Percentiles rank a stretch among this genome's conserved stretches.
phyloP scores from a whole-genome alignment of 768 basidiomycete species.

The Galerina marginata region DNA sequence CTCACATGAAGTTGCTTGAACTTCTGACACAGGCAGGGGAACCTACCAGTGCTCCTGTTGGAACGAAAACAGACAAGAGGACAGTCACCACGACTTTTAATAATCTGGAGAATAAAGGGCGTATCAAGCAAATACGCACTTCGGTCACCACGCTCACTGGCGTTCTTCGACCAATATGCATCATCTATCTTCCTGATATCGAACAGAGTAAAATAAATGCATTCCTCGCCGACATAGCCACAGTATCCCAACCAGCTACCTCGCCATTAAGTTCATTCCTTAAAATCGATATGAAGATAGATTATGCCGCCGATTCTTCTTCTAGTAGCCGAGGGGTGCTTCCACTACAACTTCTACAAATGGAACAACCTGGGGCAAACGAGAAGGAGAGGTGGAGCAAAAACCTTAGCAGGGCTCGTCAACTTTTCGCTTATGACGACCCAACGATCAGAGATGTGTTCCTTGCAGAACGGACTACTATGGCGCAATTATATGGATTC shows the following conservation, averaged over 20 bases:
- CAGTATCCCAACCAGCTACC: slow-evolving; percentile 38
- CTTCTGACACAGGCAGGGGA: slow-evolving; percentile 63
- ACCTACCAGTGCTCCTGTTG: slow-evolving; percentile 70
- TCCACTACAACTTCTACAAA: slow-evolving; percentile 51
- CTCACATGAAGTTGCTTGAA: slow-evolving; percentile 67
- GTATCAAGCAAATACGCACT: slow-evolving; percentile 74
- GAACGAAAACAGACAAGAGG: slow-evolving; percentile 75
- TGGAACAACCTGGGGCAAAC: slow-evolving; percentile 47
- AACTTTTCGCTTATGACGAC: slow-evolving; percentile 60
- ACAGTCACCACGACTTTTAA: slow-evolving; percentile 67
- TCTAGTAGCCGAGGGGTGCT: slow-evolving; percentile 36
- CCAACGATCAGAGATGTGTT: slow-evolving; percentile 63
- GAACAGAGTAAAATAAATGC: slow-evolving; percentile 56
- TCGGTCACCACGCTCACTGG: slow-evolving; percentile 65
- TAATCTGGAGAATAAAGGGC: slow-evolving; percentile 65
- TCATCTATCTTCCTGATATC: slow-evolving; percentile 70
- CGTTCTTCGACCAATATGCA: slow-evolving; percentile 57
- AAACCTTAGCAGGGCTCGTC: slow-evolving; percentile 49
- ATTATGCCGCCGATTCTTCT: slow-evolving; percentile 54
- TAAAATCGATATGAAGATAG: slow-evolving; percentile 57
- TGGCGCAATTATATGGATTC: slow-evolving; percentile 79
- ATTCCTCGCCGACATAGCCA: slow-evolving; percentile 63
- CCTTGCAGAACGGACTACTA: slow-evolving; percentile 69
- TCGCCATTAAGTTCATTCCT: slow-evolving; percentile 45
- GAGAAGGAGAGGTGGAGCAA: slow-evolving; percentile 50